Base-by-base conservation (phyloP, 2,329 filamentous ascomycete genomes). In the Bisporella sp. region DNA sequence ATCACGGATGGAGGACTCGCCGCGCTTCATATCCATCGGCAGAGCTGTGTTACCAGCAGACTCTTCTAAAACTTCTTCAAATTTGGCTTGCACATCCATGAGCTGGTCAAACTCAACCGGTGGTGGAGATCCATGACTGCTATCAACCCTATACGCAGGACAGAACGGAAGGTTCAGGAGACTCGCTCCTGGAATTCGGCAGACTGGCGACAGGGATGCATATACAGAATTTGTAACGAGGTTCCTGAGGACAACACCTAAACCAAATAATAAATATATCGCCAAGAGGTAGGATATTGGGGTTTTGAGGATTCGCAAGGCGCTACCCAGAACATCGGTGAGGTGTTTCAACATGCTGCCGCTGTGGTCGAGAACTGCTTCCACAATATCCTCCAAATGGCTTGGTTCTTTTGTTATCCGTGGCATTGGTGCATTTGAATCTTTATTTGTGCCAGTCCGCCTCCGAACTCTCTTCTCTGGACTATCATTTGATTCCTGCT, bases 1-100 rank as follows among this genome's bases (percentile, higher is more conserved):
- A 59, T 91, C 87, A 40, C 87, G 79, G 35, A 93, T 82, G 1
- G 84, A 82, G 2, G 81, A 74, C 66, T 92, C 87, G 3, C 84
- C 83, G 7, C 81, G 78, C 69, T 89, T 91, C 82, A 93, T 90
- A 58, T 89, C 85, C 58, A 87, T 73, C 0, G 87, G 87, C 3
- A 93, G 69, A 1, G 80, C 81, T 1, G 83, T 79, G 1, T 82
- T 80, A 28, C 82, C 76, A 1, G 81, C 77, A 12, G 80, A 81
- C 52, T 81, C 79, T 57, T 87, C 79, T 4, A 93, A 69, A 1
- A 93, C 81, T 51, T 85, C 79, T 66, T 90, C 87, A 50, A 95
- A 89, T 31, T 82, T 77, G n/a, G 78, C 73, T 66, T 95, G 88
- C 1, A 86, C 79, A 13, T 75, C 75, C 73, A 93, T 85, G 28